Evolutionary conservation across 805 yeast genomes (phyloP), one percentile per base, ranked within the genome.

Genomic region (Ogataea ramenticola): DNA sequence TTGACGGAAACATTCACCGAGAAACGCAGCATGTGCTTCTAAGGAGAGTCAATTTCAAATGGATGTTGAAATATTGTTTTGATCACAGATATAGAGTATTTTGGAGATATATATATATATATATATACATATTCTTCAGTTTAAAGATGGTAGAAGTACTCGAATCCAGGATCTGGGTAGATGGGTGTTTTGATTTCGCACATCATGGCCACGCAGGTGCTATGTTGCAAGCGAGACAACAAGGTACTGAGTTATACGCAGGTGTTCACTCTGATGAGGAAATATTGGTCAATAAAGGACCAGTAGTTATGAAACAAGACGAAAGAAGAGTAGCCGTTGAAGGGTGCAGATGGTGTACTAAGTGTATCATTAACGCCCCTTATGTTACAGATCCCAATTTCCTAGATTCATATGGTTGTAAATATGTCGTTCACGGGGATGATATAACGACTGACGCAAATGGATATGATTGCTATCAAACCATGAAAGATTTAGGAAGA

Each of bases 141-240:
- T 32, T 4, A 16, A 36, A 14, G 3, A 37, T 37, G 40, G 32
- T 17, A 10, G 40, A 27, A 29, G 12, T 15, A 34, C 35, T 38
- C 33, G 58, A 71, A 33, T 56, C 69, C 40, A 66, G 83, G 42
- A 83, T 91, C 47, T 93, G 99, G 99, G 79, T 93, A 26, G 99
- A 93, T 62, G 99, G 99, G 0, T 93, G 99, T 61, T 93, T 93
- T 65, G 99, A 93, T 63, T 93, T 93, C 66, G 87, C 96, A 36
- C 99, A 93, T 61, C 98, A 93, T 58, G 98, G 75, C 21, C 99
- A 93, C 56, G 95, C 97, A 3, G 97, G 97, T 27, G 99, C 98
- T 19, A 80, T 93, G 77, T 66, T 86, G 45, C 99, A 93, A 61
- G 96, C 99, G 0, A 74, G 95, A 34, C 86, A 82, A 54, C 72